These are phyloP conservation scores for Hymenotorrendiella dingleyae DNA, from an alignment of 2,329 filamentous ascomycete species.

Conservation along the genomic window DNA sequence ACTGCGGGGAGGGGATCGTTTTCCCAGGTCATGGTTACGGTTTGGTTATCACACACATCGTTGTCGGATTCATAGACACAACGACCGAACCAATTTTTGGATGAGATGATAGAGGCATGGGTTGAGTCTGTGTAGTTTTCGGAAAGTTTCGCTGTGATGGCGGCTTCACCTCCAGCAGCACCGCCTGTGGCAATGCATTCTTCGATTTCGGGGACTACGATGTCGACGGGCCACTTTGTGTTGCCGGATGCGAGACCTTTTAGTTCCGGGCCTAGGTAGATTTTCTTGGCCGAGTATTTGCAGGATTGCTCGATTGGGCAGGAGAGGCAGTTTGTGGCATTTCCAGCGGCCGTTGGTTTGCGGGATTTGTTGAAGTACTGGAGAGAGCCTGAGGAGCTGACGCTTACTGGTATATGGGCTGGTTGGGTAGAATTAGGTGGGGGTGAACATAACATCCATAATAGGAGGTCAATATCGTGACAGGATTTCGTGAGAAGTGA, in stretches of 20 bases:
- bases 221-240: slow-evolving; percentile 74
- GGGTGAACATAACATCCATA: slow-evolving; percentile 80
- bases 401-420: slow-evolving; percentile 66
- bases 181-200: slow-evolving; percentile 51
- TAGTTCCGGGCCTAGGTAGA: slow-evolving; percentile 50
- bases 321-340: slow-evolving; percentile 78
- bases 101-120: slow-evolving; percentile 41
- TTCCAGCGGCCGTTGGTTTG: slow-evolving; percentile 70
- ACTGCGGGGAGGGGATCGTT: slow-evolving; percentile 48
- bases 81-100: slow-evolving; percentile 77
- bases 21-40: slow-evolving; percentile 83
- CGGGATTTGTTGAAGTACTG: slow-evolving; percentile 70
- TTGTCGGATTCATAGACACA: slow-evolving; percentile 94
- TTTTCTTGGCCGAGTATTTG: slow-evolving; percentile 75
- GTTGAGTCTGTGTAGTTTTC: slow-evolving; percentile 50
- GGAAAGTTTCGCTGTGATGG: slow-evolving; percentile 32
- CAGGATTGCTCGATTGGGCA: slow-evolving; percentile 72
- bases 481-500: slow-evolving; percentile 92
- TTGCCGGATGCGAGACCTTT: slow-evolving; percentile 58
- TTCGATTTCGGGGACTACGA: slow-evolving; percentile 91
- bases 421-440: slow-evolving; percentile 31
- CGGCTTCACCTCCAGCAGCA: slow-evolving; percentile 42
- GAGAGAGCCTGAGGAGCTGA: slow-evolving; percentile 71
- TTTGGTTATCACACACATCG: slow-evolving; percentile 88
- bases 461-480: slow-evolving; percentile 87